Evolutionary conservation across 495 filamentous ascomycete species (phyloP), one percentile per base, ranked within the genome.

Genomic region (Entonaema liquescens): DNA sequence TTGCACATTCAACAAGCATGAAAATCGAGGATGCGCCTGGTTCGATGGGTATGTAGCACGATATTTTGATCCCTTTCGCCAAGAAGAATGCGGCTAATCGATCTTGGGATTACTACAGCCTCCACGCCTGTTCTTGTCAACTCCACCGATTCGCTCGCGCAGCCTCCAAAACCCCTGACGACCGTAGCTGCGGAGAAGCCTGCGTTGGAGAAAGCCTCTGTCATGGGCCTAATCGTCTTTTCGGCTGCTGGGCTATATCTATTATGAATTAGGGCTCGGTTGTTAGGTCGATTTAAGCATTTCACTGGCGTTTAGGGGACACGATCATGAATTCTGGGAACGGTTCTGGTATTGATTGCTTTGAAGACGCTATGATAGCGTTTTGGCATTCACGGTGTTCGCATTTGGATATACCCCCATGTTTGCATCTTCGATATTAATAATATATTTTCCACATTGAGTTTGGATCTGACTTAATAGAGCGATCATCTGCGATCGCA

Each of bases 171-270:
- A 11, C 68, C 70, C 25, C 23, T 70, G 33, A 66, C 62, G 9
- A 65, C 73, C 4, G 65, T 28, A 13, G 62, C 60, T 17, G 49
- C 68, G 6, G 70, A 74, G 11, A 76, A 74, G 53, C 75, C 73
- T 0, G 65, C 73, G 11, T 57, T 73, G 29, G 73, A 75, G 13
- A 53, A 53, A 31, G 75, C 75, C 47, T 77, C 75, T 19, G 64
- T 77, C 66, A 77, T 77, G 75, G 75, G 75, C 1, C 56, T 77
- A 1, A 53, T 77, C 58, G 71, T 77, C 35, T 77, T 77, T 52
- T 76, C 75, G 23, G 73, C 68, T 23, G 75, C 71, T 17, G 75
- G 75, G 57, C 56, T 77, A 19, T 71, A 63, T 33, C 56, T 77
- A 29, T 57, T 77, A 65, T 77, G 68, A 77, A 42, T 7, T 62